Evolutionary conservation across 2,329 filamentous ascomycete genomes (phyloP), one percentile per base, ranked within the genome.

Genomic region (Neobulgaria alba): DNA sequence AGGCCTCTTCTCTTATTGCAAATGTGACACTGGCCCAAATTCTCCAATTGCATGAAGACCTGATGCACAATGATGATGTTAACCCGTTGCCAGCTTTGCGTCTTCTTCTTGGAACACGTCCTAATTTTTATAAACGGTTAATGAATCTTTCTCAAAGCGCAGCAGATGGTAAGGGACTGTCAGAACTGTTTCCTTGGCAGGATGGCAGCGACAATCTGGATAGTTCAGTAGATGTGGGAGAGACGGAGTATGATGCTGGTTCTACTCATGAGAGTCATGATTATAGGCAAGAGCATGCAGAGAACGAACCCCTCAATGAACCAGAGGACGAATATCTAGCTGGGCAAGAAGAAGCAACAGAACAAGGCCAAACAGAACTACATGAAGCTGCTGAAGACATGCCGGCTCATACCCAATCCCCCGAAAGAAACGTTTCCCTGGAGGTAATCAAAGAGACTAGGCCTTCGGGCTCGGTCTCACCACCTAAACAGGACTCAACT

Each of bases 31-130:
- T 82, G 38, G 63, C 68, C 33, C 67, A 79, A 42, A 63, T 85
- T 33, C 60, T 82, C 43, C 67, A 75, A 38, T 57, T 81, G 33
- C 80, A 79, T 52, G 59, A 78, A 43, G 64, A 67, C 12, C 62
- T 85, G 33, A 68, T 73, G 48, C 66, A 66, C 21, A 78, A 82
- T 53, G 78, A 82, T 55, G 73, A 68, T 17, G 58, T 66, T 30
- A 61, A 68, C 38, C 58, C 67, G 16, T 67, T 70, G 2, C 67
- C 72, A 21, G 71, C 75, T 12, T 64, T 82, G n/a, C 75, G 77
- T 50, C 62, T 82, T 41, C 67, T 66, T 8, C 63, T 84, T 37
- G 65, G 63, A 38, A 69, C 68, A 15, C 74, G 71, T 52, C 61
- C 69, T 30, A 72, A 69, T 35, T 72, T 80, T 52, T 61, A 64